Percentiles rank a stretch among this genome's conserved stretches.
Conservation (phyloP, 2,329 filamentous ascomycete species). For the Colletotrichum horii region DNA sequence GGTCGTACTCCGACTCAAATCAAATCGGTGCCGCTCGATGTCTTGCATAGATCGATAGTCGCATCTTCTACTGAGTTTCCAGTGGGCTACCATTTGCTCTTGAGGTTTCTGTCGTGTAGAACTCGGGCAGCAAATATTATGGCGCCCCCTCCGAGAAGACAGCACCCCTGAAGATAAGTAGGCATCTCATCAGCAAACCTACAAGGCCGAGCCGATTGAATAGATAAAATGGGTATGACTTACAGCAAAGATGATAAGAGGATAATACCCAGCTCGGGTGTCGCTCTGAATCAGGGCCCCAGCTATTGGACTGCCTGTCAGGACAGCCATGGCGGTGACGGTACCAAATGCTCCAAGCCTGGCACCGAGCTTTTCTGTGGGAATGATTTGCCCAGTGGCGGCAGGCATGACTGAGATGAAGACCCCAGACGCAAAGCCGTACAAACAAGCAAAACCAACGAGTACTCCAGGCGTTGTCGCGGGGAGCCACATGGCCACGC, state of each 20-base stretch:
- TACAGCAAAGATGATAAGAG: background rate
- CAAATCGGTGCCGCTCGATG: background rate
- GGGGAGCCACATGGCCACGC: slow-evolving; percentile 11
- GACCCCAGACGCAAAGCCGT: slow-evolving; percentile 4
- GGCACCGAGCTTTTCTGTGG: background rate
- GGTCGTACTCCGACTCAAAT: background rate
- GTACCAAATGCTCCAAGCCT: background rate
- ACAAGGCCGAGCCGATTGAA: background rate
- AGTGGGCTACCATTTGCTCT: background rate
- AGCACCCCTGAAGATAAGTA: background rate
- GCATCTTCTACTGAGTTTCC: too few relatives aligned
- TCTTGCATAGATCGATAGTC: background rate
- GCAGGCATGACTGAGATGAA: background rate
- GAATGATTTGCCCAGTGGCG: background rate
- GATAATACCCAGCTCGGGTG: background rate
- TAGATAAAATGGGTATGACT: background rate
- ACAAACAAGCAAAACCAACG: slow-evolving; percentile 1
- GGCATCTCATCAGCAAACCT: background rate
- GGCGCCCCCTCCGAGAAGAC: background rate
- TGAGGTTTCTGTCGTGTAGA: background rate
- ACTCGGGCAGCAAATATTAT: background rate
- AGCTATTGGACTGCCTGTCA: background rate
- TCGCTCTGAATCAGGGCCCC: background rate
- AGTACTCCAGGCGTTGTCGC: background rate
- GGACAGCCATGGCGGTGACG: background rate